These are phyloP conservation scores for Penicillium paradoxum DNA, from an alignment of 495 filamentous ascomycete species.

Conservation along the genomic window DNA sequence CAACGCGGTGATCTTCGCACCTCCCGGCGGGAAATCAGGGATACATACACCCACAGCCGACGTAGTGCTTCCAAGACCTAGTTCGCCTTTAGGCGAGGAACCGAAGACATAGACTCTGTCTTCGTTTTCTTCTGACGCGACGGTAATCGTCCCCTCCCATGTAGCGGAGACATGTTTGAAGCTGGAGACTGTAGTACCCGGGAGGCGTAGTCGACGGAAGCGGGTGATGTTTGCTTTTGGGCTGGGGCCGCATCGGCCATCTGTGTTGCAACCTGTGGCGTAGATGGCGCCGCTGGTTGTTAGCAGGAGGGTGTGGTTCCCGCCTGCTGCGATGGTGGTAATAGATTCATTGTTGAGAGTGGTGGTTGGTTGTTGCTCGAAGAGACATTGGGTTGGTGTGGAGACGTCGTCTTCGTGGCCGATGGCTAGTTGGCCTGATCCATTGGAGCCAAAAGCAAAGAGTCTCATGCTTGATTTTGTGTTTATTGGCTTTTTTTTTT, in stretches of 20 bases:
- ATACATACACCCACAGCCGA: conserved; percentile 30
- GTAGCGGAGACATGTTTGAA: conserved; percentile 56
- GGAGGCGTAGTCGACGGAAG: conserved; percentile 29
- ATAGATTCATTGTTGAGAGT: conserved; percentile 8
- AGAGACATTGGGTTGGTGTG: conserved; percentile 56
- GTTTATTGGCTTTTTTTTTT: neutral
- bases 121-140: conserved; percentile 33
- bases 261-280: conserved; percentile 55
- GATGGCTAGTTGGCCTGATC: conserved; percentile 79
- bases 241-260: conserved; percentile 41
- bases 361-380: conserved; percentile 23
- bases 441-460: conserved; percentile 88
- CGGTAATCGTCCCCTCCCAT: conserved; percentile 68
- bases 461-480: conserved; percentile 40
- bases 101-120: conserved; percentile 60
- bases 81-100: conserved; percentile 61
- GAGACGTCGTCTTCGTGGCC: conserved; percentile 70
- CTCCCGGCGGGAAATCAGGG: conserved; percentile 55
- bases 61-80: conserved; percentile 52
- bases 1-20: conserved; percentile 49
- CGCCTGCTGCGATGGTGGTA: conserved; percentile 60
- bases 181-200: conserved; percentile 5
- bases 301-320: conserved; percentile 81
- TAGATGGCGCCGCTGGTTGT: conserved; percentile 53
- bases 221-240: conserved; percentile 5